Evolutionary conservation across 1,139 yeast genomes (phyloP).

Genomic region (Zygotorulaspora mrakii): DNA sequence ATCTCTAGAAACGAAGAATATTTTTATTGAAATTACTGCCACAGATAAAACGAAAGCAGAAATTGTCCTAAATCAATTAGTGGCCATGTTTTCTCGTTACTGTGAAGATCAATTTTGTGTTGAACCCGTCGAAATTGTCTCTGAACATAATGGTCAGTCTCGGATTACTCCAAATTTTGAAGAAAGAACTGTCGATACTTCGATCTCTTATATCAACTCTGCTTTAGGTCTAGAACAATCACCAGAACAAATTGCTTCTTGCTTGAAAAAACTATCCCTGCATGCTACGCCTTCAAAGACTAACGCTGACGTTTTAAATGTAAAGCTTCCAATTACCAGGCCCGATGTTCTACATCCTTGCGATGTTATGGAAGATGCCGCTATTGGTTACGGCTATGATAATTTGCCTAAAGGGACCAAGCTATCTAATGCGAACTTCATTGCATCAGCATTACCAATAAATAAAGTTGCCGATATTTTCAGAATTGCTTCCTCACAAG

Average conservation of each 20-base stretch:
- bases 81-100: slow-evolving; percentile 93
- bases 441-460: slow-evolving; percentile 82
- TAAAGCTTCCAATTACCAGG: slow-evolving; percentile 85
- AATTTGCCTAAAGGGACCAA: slow-evolving; percentile 82
- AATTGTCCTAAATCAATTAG: slow-evolving; percentile 83
- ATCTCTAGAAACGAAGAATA: slow-evolving; percentile 75
- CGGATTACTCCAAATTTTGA: slow-evolving; percentile 71
- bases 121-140: slow-evolving; percentile 83
- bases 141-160: slow-evolving; percentile 76
- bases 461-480: slow-evolving; percentile 89
- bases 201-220: slow-evolving; percentile 82
- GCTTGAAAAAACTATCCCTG: slow-evolving; percentile 80
- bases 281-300: slow-evolving; percentile 52
- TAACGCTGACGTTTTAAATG: slow-evolving; percentile 56
- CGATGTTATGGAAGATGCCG: slow-evolving; percentile 98
- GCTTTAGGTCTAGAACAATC: slow-evolving; percentile 77
- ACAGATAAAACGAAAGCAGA: slow-evolving; percentile 92
- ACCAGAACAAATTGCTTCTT: slow-evolving; percentile 61
- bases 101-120: slow-evolving; percentile 71
- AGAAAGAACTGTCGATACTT: slow-evolving; percentile 69
- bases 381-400: slow-evolving; percentile 93
- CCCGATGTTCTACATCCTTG: slow-evolving; percentile 95
- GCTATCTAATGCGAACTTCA: slow-evolving; percentile 67
- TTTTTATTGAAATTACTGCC: slow-evolving; percentile 92
- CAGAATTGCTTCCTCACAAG: slow-evolving; percentile 86